Conservation (phyloP, 2,329 filamentous ascomycete genomes). For the Blastomyces gilchristii region DNA sequence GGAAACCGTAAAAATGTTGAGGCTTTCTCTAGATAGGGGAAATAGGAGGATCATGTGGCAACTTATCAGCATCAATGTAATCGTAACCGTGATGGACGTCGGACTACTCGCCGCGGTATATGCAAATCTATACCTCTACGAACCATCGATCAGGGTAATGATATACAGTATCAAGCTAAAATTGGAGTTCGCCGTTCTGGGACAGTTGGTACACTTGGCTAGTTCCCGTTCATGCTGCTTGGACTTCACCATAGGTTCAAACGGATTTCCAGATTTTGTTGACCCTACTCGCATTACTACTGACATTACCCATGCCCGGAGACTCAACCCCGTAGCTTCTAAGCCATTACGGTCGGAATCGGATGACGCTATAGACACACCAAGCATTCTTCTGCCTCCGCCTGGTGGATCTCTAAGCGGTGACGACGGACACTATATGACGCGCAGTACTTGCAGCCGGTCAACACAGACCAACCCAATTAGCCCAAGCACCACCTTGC, state of each 20-base stretch:
- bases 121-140: conserved; percentile 36
- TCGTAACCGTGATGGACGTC: conserved; percentile 40
- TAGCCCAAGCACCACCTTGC: neutral
- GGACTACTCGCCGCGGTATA: conserved; percentile 37
- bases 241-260: conserved; percentile 24
- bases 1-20: conserved; percentile 44
- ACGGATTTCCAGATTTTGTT: conserved; percentile 37
- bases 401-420: neutral
- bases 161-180: conserved; percentile 43
- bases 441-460: neutral
- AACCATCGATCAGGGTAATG: conserved; percentile 39
- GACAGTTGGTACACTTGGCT: conserved; percentile 36
- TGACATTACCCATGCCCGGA: conserved; percentile 32
- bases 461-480: neutral
- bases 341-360: conserved; percentile 13
- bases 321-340: conserved; percentile 6
- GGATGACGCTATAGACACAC: neutral
- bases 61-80: conserved; percentile 40
- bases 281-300: conserved; percentile 35
- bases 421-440: neutral
- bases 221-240: conserved; percentile 31
- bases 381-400: neutral
- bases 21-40: conserved; percentile 33
- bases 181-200: conserved; percentile 41
- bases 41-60: conserved; percentile 41